A percentile compares a stretch with the other conserved stretches of the same genome.
phyloP scores from a whole-genome alignment of 1,139 yeast genomes.

The Pichia sp. region DNA sequence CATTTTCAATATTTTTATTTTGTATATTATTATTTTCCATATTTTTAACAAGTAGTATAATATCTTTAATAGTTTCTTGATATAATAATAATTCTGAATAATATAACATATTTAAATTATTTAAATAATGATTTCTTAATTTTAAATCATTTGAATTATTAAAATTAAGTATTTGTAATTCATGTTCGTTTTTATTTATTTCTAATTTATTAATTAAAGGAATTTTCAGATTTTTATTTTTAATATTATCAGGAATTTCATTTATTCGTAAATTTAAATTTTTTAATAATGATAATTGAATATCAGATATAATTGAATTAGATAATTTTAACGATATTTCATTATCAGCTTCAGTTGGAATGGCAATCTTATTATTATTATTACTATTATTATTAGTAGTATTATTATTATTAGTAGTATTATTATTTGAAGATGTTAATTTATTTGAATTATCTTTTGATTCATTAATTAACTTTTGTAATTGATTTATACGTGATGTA shows the following conservation, averaged over 20 bases:
- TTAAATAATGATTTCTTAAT: conserved; percentile 20
- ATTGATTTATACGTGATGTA: conserved; percentile 19
- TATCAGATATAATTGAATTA: conserved; percentile 10
- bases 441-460: too few species aligned
- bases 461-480: conserved; percentile 13
- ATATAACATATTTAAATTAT: conserved; percentile 24
- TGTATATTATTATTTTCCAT: conserved; percentile 3
- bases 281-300: conserved; percentile 18
- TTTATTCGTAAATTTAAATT: conserved; percentile 25
- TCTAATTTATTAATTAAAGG: conserved; percentile 23
- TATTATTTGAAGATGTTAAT: too few species aligned
- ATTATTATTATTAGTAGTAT: too few species aligned
- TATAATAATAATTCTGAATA: conserved; percentile 26
- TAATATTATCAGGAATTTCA: too few species aligned
- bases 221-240: conserved; percentile 16
- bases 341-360: too few species aligned
- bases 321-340: conserved; percentile 4
- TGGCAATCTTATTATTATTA: too few species aligned
- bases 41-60: conserved; percentile 14
- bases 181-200: conserved; percentile 26
- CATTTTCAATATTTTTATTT: background rate
- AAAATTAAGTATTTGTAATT: conserved; percentile 26
- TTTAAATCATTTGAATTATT: conserved; percentile 20
- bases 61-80: conserved; percentile 24
- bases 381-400: too few species aligned